Conservation (phyloP, 768 basidiomycete species). For the Lactarius deliciosus region DNA sequence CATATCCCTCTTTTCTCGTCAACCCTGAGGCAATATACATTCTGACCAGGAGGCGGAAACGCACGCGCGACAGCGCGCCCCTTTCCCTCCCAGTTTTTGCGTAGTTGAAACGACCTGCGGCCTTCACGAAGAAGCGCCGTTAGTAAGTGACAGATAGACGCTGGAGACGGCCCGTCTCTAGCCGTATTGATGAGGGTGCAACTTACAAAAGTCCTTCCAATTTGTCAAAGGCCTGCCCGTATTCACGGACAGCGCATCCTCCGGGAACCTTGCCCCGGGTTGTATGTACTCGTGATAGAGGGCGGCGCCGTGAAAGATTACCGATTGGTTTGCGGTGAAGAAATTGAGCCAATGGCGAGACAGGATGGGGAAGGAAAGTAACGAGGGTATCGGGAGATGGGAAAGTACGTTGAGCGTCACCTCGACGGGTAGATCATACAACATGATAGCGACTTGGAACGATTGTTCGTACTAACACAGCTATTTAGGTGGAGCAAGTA, state of each 20-base stretch:
- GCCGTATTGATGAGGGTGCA: background rate
- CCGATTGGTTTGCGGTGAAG: constrained; percentile 45
- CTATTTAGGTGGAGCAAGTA: too few relatives aligned
- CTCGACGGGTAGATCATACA: constrained; percentile 56
- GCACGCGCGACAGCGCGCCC: constrained; percentile 43
- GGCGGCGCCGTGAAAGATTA: constrained; percentile 59
- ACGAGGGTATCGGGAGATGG: constrained; percentile 48
- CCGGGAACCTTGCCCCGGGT: constrained; percentile 33
- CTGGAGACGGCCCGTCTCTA: background rate
- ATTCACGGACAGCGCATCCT: constrained; percentile 37
- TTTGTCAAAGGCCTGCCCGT: constrained; percentile 38
- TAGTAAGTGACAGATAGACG: background rate
- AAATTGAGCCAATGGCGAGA: constrained; percentile 51
- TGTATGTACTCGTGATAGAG: constrained; percentile 49
- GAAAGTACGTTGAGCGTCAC: constrained; percentile 50
- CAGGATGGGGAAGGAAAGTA: constrained; percentile 40
- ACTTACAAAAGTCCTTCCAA: constrained; percentile 67
- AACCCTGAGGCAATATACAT: constrained; percentile 73
- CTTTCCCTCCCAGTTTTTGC: constrained; percentile 55
- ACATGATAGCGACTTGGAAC: constrained; percentile 30
- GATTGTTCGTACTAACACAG: background rate
- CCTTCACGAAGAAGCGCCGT: constrained; percentile 38
- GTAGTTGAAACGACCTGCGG: constrained; percentile 44
- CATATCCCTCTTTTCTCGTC: constrained; percentile 61
- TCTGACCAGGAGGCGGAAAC: constrained; percentile 37